Percentiles rank a stretch among this genome's conserved stretches.
These are phyloP conservation scores for Oryza glaberrima DNA, from an alignment of 176 grass and related monocot species.

Conservation along the genomic window DNA sequence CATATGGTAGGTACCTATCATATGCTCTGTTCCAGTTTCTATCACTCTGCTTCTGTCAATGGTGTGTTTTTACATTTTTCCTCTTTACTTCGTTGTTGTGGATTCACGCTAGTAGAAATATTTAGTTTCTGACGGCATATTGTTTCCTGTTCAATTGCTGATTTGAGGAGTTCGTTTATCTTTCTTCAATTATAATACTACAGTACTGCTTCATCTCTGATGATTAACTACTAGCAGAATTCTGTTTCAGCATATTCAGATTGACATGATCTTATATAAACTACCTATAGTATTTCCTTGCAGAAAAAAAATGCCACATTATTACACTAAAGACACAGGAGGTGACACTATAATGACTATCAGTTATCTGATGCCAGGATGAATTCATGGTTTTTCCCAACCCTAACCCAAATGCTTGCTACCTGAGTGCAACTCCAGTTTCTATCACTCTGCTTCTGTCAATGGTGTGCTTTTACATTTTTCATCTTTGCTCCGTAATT, in stretches of 20 bases:
- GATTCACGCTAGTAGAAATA: background rate
- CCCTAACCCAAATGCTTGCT: background rate
- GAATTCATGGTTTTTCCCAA: constrained; percentile 7
- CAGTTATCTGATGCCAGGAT: background rate
- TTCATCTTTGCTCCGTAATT: background rate
- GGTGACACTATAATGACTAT: background rate
- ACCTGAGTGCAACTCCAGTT: background rate
- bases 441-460: constrained; percentile 1
- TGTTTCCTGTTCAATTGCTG: background rate
- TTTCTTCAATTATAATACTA: background rate
- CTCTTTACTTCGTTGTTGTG: background rate
- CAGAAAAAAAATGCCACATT: background rate
- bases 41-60: constrained; percentile 2
- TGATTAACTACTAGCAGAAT: background rate
- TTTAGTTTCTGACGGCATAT: background rate
- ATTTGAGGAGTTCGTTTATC: background rate
- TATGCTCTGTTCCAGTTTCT: constrained; percentile 6
- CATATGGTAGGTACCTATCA: background rate
- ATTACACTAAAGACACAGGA: constrained; percentile 3
- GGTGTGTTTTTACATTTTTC: background rate
- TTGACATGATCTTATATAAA: constrained; percentile 10
- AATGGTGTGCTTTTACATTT: background rate
- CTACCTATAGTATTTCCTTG: background rate
- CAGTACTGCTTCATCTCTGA: background rate
- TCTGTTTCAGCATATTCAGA: background rate